Evolutionary conservation across 2,329 filamentous ascomycete genomes (phyloP).

Genomic region (Neoscytalidium dimidiatum): DNA sequence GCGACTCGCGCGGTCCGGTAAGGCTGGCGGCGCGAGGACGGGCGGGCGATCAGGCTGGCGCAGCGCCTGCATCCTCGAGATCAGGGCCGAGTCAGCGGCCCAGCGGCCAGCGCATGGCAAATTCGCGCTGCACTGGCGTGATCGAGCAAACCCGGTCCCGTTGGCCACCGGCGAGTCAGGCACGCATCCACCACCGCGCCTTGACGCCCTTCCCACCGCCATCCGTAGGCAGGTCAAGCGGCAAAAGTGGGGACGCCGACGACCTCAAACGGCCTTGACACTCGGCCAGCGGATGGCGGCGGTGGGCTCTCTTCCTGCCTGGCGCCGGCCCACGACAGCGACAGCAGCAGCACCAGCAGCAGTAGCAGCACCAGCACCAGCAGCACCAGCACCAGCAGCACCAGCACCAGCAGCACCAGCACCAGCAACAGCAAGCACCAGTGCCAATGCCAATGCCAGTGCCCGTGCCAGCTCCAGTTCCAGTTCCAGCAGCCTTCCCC

Average conservation of each 20-base stretch:
- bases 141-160: neutral
- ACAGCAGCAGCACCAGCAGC: neutral
- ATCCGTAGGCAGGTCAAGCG: slow-evolving; percentile 21
- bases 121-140: slow-evolving; percentile 19
- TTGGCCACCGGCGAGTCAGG: slow-evolving; percentile 16
- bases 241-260: slow-evolving; percentile 15
- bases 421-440: too few species aligned
- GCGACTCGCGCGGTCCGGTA: neutral
- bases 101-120: slow-evolving; percentile 6
- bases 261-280: slow-evolving; percentile 16
- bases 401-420: too few species aligned
- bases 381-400: too few species aligned
- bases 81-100: slow-evolving; percentile 8
- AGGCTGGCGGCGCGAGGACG: slow-evolving; percentile 5
- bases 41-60: neutral
- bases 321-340: neutral
- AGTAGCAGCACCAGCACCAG: too few species aligned
- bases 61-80: neutral
- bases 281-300: slow-evolving; percentile 9
- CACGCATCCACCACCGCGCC: slow-evolving; percentile 13
- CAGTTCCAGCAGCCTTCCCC: slow-evolving; percentile 6
- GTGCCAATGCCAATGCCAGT: too few species aligned
- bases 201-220: slow-evolving; percentile 18
- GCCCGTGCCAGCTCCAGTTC: too few species aligned
- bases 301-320: neutral